Base-by-base conservation (phyloP, 257 asterid species). In the Scutellaria baicalensis region DNA sequence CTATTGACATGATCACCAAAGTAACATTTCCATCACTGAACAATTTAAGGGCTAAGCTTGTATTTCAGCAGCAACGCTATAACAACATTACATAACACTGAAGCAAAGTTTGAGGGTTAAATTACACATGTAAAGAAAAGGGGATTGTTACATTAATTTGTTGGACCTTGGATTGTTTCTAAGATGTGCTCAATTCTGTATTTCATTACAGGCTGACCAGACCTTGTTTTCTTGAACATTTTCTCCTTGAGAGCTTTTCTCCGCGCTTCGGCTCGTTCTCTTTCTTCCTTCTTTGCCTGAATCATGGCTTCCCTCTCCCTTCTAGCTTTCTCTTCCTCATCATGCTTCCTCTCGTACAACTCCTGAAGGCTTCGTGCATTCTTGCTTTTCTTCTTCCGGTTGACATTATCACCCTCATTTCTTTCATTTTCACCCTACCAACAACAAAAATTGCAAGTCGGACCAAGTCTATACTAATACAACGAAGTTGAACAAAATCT, bases 201-300 rank as follows among this genome's bases (percentile, higher is more conserved):
- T 80, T 86, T 94, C 97, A 94, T 91, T 38, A 91, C 96, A 5
- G 99, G 99, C 60, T 91, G 97, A 63, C 99, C 99, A 0, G 84
- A 84, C 81, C 62, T 87, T 1, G 99, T 94, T 81, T 88, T 94
- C 93, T 91, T 91, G 40, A 72, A 84, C 97, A 94, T 94, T 80
- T 89, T 94, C 84, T 75, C 86, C 85, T 89, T 88, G 44, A 79
- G 61, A 27, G 66, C 71, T 80, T 68, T 91, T 75, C 99, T 84
- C 57, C 83, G 81, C 62, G 84, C 81, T 83, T 84, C 93, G 13
- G 88, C 65, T 74, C 52, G 70, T 74, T 82, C 83, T 66, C 79
- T 89, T 64, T 75, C 82, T 66, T 83, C 88, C 67, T 83, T 82
- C 74, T 80, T 89, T 16, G 84, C 89, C 74, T 70, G 80, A 65